Conservation (phyloP, 2,329 filamentous ascomycete genomes). For the Fusarium sp. region DNA sequence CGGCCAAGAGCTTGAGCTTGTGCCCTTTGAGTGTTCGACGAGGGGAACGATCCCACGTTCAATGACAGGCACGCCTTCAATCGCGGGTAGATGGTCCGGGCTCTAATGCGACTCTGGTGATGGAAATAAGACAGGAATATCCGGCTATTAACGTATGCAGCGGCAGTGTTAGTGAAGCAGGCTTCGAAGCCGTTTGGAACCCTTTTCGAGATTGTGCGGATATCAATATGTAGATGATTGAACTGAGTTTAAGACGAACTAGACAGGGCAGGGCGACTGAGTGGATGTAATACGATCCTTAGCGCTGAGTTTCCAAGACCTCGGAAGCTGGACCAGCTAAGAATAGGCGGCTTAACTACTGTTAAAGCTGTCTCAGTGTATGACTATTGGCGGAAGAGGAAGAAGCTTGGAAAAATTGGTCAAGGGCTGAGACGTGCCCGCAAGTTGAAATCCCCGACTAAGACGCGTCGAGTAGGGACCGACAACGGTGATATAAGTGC, state of each 20-base stretch:
- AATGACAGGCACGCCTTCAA: slow-evolving; percentile 37
- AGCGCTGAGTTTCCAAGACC: slow-evolving; percentile 24
- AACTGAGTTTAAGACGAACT: slow-evolving; percentile 11
- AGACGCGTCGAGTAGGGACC: slow-evolving; percentile 19
- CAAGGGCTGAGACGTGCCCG: slow-evolving; percentile 9
- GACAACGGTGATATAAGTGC: slow-evolving; percentile 17
- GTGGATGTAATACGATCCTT: slow-evolving; percentile 29
- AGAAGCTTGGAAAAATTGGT: slow-evolving; percentile 6
- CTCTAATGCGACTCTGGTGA: slow-evolving; percentile 36
- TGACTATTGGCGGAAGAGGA: slow-evolving; percentile 18
- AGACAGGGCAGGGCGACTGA: neutral
- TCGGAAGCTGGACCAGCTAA: slow-evolving; percentile 22
- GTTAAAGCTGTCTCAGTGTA: slow-evolving; percentile 22
- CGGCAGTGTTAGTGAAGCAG: slow-evolving; percentile 18
- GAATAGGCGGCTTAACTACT: slow-evolving; percentile 12
- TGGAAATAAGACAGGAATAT: slow-evolving; percentile 18
- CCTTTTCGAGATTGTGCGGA: slow-evolving; percentile 29
- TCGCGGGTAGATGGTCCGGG: slow-evolving; percentile 37
- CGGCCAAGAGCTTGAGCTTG: slow-evolving; percentile 42
- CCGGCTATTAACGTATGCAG: slow-evolving; percentile 13
- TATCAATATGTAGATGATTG: slow-evolving; percentile 26
- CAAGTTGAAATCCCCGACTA: slow-evolving; percentile 6
- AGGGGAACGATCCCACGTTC: slow-evolving; percentile 34
- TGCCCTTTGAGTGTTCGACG: slow-evolving; percentile 30
- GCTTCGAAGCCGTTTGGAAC: slow-evolving; percentile 12